phyloP scores from a whole-genome alignment of 2,329 filamentous ascomycete species.

The Microdochium bolleyi region DNA sequence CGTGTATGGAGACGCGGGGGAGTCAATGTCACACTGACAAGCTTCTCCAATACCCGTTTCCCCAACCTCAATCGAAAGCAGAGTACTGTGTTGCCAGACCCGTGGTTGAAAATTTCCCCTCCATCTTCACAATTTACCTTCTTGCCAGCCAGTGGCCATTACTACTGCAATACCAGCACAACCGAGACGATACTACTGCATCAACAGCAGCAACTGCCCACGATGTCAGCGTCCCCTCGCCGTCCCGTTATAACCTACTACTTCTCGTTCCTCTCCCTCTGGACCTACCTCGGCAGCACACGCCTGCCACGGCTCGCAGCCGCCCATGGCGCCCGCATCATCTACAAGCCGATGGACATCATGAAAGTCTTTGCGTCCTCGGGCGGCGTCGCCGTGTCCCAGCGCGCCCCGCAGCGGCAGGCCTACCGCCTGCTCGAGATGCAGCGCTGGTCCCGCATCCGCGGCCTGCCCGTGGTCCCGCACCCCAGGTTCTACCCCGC shows the following conservation, averaged over 20 bases:
- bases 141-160: no score
- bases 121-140: no score
- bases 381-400: constrained; percentile 20
- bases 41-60: no score
- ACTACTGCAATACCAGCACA: no score
- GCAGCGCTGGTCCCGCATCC: constrained; percentile 16
- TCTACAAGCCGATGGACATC: constrained; percentile 20
- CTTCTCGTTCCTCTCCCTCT: constrained; percentile 21
- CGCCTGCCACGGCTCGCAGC: constrained; percentile 12
- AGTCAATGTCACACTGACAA: no score
- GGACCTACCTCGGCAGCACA: constrained; percentile 20
- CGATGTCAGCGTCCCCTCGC: no score
- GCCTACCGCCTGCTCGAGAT: constrained; percentile 17
- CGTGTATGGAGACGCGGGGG: no score
- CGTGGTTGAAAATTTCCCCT: no score
- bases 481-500: constrained; percentile 13
- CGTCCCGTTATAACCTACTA: constrained; percentile 15
- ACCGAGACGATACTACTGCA: no score
- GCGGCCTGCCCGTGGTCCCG: constrained; percentile 15
- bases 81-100: no score
- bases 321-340: constrained; percentile 13
- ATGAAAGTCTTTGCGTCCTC: constrained; percentile 21
- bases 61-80: no score
- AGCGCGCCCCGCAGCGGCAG: constrained; percentile 18
- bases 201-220: no score